Conservation (phyloP, 371 early-diverging fungal genomes). For the Syncephalastrum monosporum region DNA sequence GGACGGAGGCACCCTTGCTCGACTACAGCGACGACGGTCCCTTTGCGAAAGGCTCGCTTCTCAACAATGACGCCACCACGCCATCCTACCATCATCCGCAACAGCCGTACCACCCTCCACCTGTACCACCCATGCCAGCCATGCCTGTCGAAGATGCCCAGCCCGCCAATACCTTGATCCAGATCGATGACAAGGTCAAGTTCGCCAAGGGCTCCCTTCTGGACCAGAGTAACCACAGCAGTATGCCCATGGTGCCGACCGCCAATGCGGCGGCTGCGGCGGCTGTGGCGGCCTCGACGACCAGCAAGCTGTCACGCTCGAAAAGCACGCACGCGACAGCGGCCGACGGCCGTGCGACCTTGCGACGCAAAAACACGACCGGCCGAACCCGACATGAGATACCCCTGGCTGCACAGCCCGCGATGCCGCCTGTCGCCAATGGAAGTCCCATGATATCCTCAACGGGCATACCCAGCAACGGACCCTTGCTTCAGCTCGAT, state of each 20-base stretch:
- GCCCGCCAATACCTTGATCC: slow-evolving; percentile 29
- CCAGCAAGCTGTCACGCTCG: slow-evolving; percentile 28
- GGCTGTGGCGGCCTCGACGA: neutral
- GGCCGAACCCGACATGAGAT: slow-evolving; percentile 26
- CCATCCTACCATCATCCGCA: slow-evolving; percentile 24
- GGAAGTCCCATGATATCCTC: slow-evolving; percentile 1
- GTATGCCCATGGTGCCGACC: slow-evolving; percentile 5
- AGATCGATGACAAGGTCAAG: slow-evolving; percentile 35
- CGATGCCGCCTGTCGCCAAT: slow-evolving; percentile 12
- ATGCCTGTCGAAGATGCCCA: slow-evolving; percentile 4
- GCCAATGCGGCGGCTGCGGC: neutral
- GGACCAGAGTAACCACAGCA: slow-evolving; percentile 15
- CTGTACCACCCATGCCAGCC: slow-evolving; percentile 4
- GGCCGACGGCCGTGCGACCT: slow-evolving; percentile 24
- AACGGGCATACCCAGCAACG: slow-evolving; percentile 10
- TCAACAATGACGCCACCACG: no score
- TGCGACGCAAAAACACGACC: slow-evolving; percentile 36
- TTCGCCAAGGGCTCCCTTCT: slow-evolving; percentile 48
- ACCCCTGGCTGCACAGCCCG: slow-evolving; percentile 28
- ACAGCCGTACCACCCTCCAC: neutral
- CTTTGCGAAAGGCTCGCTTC: slow-evolving; percentile 34
- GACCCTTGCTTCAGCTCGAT: slow-evolving; percentile 32
- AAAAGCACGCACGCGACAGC: slow-evolving; percentile 24
- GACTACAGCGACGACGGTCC: slow-evolving; percentile 20
- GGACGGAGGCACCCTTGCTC: slow-evolving; percentile 14